Base-by-base conservation (phyloP, 164 flowering plant species). In the Vitis amurensis region DNA sequence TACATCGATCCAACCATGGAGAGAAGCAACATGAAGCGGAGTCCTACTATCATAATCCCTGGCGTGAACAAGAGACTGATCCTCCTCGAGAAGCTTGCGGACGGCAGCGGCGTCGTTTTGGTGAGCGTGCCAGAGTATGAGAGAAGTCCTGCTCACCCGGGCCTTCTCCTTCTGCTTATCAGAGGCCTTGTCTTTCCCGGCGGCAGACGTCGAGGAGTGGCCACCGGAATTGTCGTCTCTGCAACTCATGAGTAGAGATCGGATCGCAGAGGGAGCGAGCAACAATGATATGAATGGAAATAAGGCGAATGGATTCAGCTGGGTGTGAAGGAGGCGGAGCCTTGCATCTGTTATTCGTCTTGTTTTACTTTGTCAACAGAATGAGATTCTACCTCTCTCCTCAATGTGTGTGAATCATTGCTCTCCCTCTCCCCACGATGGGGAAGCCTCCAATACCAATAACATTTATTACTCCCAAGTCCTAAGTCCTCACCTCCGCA, bases 81-180 rank as follows among this genome's bases (percentile, higher is more conserved):
- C 99, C 69, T 96, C 99, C 79, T 88, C 99, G 3, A 96, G 82
- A 14, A 96, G 91, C 85, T 87, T 93, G 68, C 88, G 75, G 4
- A 96, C 97, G 11, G 97, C 92, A 1, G 79, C 73, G 44, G 81
- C 83, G 71, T 96, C 99, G 82, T 96, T 93, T 78, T 96, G 98
- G 79, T 96, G 99, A 2, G 98, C 92, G 83, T 93, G 97, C 98
- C 97, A 96, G 8, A 96, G 84, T 9, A 96, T 96, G 68, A 87
- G 77, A 16, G 98, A 91, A 19, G 98, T 96, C 63, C 89, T 74
- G 77, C 90, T 93, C 69, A 96, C 95, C 29, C 93, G 73, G 16
- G 89, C 85, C 82, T 96, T 96, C 85, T 90, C 97, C 83, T 86
- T 90, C 83, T 91, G 86, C 86, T 90, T 91, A 11, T 73, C 44